phyloP scores from a whole-genome alignment of 495 filamentous ascomycete species.

The Aspergillus steynii region DNA sequence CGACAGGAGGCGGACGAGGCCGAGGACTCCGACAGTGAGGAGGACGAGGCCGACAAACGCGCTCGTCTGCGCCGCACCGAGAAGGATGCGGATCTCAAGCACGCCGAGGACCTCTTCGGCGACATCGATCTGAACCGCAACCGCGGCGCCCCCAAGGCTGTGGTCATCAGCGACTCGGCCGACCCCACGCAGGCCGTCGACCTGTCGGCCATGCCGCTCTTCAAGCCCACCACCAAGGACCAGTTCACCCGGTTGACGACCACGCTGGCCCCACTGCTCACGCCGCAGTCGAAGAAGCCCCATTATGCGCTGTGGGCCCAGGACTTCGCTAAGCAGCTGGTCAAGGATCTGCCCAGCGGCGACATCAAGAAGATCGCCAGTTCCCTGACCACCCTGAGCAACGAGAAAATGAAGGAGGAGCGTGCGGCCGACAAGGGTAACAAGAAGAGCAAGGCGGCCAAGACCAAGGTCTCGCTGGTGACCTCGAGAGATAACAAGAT shows the following conservation, averaged over 20 bases:
- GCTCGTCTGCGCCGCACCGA: slow-evolving; percentile 74
- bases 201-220: slow-evolving; percentile 73
- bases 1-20: slow-evolving; percentile 45
- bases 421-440: slow-evolving; percentile 89
- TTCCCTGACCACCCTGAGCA: slow-evolving; percentile 78
- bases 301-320: slow-evolving; percentile 87
- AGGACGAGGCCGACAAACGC: slow-evolving; percentile 69
- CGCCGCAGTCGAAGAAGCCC: slow-evolving; percentile 76
- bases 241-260: slow-evolving; percentile 78
- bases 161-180: slow-evolving; percentile 62
- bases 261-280: slow-evolving; percentile 72
- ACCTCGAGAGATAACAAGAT: slow-evolving; percentile 65
- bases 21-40: slow-evolving; percentile 60
- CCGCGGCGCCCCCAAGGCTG: slow-evolving; percentile 58
- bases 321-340: slow-evolving; percentile 84
- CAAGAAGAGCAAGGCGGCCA: slow-evolving; percentile 94
- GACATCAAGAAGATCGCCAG: slow-evolving; percentile 95
- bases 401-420: slow-evolving; percentile 99
- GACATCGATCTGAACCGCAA: slow-evolving; percentile 69
- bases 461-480: slow-evolving; percentile 85
- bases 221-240: slow-evolving; percentile 84
- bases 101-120: slow-evolving; percentile 91
- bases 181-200: slow-evolving; percentile 81
- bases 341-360: slow-evolving; percentile 82
- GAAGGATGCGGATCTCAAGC: slow-evolving; percentile 83